These are phyloP conservation scores for Meira miltonrushii DNA, from an alignment of 1,284 basidiomycete species.

Conservation along the genomic window DNA sequence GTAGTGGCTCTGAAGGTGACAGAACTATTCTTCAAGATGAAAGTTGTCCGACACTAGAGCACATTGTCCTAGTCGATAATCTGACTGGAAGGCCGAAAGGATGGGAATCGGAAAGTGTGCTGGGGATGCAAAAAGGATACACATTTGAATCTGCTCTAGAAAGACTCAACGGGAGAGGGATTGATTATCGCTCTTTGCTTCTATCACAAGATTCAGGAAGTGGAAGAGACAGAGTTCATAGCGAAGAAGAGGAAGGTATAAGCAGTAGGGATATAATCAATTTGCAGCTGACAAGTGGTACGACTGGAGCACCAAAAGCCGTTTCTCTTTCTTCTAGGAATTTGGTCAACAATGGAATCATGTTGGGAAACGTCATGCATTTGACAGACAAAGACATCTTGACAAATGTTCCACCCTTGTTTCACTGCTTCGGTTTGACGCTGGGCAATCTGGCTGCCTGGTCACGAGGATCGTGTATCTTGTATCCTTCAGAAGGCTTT, in stretches of 20 bases:
- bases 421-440: slow-evolving; percentile 61
- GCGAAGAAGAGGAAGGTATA: slow-evolving; percentile 53
- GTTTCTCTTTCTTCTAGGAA: slow-evolving; percentile 58
- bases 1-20: background rate
- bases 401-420: slow-evolving; percentile 37
- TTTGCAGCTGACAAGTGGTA: slow-evolving; percentile 76
- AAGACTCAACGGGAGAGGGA: slow-evolving; percentile 16
- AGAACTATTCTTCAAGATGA: slow-evolving; percentile 54
- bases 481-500: slow-evolving; percentile 68
- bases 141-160: slow-evolving; percentile 27
- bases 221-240: slow-evolving; percentile 56
- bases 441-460: slow-evolving; percentile 75
- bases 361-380: slow-evolving; percentile 67
- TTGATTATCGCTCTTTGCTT: slow-evolving; percentile 38
- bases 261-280: slow-evolving; percentile 69
- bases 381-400: slow-evolving; percentile 27
- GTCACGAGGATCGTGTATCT: slow-evolving; percentile 67
- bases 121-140: slow-evolving; percentile 23
- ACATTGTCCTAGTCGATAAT: slow-evolving; percentile 68
- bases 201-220: slow-evolving; percentile 59
- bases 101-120: slow-evolving; percentile 34
- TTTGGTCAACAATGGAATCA: slow-evolving; percentile 70
- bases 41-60: slow-evolving; percentile 63
- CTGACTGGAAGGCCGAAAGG: slow-evolving; percentile 34
- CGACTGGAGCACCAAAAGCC: slow-evolving; percentile 60